Evolutionary conservation across 1,139 yeast genomes (phyloP).

Genomic region (Saccharomyces hybrid): DNA sequence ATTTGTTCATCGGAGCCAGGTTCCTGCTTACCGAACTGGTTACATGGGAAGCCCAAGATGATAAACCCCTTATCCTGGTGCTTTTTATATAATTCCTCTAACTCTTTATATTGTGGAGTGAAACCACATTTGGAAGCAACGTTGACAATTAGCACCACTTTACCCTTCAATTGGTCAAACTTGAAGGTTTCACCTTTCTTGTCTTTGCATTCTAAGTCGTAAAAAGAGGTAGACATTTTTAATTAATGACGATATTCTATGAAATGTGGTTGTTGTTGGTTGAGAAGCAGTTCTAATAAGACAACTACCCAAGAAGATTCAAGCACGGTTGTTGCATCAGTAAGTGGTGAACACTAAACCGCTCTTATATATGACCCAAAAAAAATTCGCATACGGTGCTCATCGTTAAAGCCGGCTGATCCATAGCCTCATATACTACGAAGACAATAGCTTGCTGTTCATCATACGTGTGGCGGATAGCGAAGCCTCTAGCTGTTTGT

Average conservation of each 20-base stretch:
- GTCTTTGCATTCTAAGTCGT: conserved; percentile 52
- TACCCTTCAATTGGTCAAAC: conserved; percentile 68
- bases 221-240: conserved; percentile 33
- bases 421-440: neutral
- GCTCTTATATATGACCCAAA: too few relatives aligned
- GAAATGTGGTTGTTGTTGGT: neutral
- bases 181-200: conserved; percentile 56
- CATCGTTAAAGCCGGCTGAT: neutral
- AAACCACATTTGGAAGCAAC: conserved; percentile 90
- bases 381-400: too few relatives aligned
- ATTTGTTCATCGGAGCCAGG: conserved; percentile 67
- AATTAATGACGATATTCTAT: too few relatives aligned
- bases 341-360: too few relatives aligned
- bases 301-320: too few relatives aligned
- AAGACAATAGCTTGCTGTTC: neutral
- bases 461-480: neutral
- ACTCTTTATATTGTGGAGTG: conserved; percentile 77
- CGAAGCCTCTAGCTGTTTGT: neutral
- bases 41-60: conserved; percentile 86
- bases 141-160: conserved; percentile 85
- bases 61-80: conserved; percentile 69
- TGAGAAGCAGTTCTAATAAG: too few relatives aligned
- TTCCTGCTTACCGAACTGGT: conserved; percentile 87
- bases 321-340: neutral
- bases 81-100: conserved; percentile 75